These are phyloP conservation scores for Oehlia diaphana DNA, from an alignment of 192 early-diverging fungal species.

Conservation along the genomic window DNA sequence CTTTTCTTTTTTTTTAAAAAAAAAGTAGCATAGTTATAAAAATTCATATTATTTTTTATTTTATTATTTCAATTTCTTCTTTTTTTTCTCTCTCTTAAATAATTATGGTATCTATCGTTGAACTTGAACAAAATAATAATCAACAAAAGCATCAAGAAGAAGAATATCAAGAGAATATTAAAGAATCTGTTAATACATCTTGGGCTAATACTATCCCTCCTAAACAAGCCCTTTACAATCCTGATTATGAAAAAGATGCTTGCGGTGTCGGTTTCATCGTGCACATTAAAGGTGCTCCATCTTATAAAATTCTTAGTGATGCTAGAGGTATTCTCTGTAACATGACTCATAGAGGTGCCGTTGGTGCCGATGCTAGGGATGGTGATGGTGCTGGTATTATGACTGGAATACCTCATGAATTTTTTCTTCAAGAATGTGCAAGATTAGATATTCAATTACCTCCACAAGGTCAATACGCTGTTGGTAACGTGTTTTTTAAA, in stretches of 20 bases:
- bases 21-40: not conserved
- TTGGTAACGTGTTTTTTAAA: constrained; percentile 93
- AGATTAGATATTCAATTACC: constrained; percentile 70
- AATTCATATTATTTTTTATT: not conserved
- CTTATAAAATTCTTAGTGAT: constrained; percentile 89
- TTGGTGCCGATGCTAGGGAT: constrained; percentile 90
- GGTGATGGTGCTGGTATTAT: constrained; percentile 99
- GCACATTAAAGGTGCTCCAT: constrained; percentile 82
- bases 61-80: not conserved
- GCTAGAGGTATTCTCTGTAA: constrained; percentile 93
- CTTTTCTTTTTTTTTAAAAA: too few relatives aligned
- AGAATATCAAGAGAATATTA: not conserved
- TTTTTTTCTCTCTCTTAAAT: not conserved
- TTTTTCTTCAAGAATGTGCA: constrained; percentile 68
- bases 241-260: constrained; percentile 86
- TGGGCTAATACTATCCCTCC: constrained; percentile 88
- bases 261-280: constrained; percentile 99
- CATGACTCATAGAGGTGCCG: constrained; percentile 98
- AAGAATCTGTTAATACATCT: constrained; percentile 40
- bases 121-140: constrained; percentile 11
- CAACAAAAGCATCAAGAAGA: constrained; percentile 13
- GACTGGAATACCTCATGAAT: constrained; percentile 90
- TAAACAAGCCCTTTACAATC: constrained; percentile 87
- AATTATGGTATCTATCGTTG: constrained; percentile 24
- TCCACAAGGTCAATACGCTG: constrained; percentile 83